A percentile compares a stretch with the other conserved stretches of the same genome.
Evolutionary conservation across 305 asterid genomes (phyloP).

Genomic region (Solanum hybrid): DNA sequence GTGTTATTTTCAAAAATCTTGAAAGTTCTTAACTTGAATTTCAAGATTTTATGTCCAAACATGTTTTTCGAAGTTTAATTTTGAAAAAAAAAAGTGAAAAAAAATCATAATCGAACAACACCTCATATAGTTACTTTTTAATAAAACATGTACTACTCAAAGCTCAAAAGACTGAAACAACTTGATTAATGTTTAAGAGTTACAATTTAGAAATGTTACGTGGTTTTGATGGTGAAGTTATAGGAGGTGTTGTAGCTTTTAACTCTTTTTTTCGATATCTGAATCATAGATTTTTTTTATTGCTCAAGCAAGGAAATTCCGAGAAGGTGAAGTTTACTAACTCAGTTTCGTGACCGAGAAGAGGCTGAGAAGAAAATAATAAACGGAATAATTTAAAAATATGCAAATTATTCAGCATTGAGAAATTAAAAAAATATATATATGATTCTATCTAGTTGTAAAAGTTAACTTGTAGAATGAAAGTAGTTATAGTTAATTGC

Average conservation of each 20-base stretch:
- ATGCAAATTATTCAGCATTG: not conserved
- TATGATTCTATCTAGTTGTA: not conserved
- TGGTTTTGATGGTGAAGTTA: not conserved
- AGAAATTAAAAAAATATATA: not conserved
- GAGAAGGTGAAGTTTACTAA: too few relatives aligned
- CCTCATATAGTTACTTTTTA: not conserved
- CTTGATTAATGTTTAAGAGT: not conserved
- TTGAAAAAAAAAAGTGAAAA: not conserved
- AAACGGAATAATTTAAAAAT: not conserved
- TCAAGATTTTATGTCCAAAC: not conserved
- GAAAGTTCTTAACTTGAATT: not conserved
- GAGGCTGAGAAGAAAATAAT: not conserved
- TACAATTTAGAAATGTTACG: not conserved
- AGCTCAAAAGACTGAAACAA: not conserved
- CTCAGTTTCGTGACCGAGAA: not conserved
- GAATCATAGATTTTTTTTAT: too few relatives aligned
- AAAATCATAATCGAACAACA: too few relatives aligned
- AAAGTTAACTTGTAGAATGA: not conserved
- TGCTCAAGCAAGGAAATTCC: not conserved
- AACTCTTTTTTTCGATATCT: too few relatives aligned
- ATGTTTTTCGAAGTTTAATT: too few relatives aligned
- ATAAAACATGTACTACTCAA: not conserved
- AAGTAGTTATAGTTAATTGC: not conserved
- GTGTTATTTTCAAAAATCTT: too few relatives aligned
- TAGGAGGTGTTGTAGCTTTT: not conserved